Evolutionary conservation across 805 yeast species (phyloP).

Genomic region (Lipomyces starkeyi): DNA sequence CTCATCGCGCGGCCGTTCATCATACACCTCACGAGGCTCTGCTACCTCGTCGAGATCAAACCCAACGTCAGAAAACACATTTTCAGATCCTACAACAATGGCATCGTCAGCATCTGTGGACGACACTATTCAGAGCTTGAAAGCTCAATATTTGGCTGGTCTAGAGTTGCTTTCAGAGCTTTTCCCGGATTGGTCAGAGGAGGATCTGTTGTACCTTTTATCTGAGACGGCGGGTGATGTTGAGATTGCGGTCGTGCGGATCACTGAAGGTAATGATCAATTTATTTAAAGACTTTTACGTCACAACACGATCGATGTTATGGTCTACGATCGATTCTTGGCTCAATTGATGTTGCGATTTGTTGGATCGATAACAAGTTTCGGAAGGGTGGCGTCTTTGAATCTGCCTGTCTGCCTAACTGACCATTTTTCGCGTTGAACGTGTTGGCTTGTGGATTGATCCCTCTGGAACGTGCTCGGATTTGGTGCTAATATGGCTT

Average conservation of each 20-base stretch:
- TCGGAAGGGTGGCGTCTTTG: neutral
- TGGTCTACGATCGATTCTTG: neutral
- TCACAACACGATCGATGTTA: neutral
- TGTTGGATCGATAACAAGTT: neutral
- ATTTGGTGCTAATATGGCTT: slow-evolving; percentile 10
- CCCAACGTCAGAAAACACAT: slow-evolving; percentile 11
- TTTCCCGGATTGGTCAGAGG: slow-evolving; percentile 93
- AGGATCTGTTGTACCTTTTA: slow-evolving; percentile 78
- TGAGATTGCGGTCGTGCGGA: slow-evolving; percentile 81
- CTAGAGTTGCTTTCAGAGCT: slow-evolving; percentile 72
- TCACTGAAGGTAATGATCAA: slow-evolving; percentile 63
- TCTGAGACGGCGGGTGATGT: slow-evolving; percentile 74
- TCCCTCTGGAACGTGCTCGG: neutral
- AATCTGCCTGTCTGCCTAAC: neutral
- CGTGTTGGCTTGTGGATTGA: neutral
- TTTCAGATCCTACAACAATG: slow-evolving; percentile 15
- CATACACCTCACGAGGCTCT: slow-evolving; percentile 16
- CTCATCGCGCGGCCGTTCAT: slow-evolving; percentile 32
- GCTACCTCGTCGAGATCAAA: slow-evolving; percentile 25
- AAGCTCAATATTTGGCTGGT: slow-evolving; percentile 45
- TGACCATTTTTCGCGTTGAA: neutral
- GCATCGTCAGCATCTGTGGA: slow-evolving; percentile 34
- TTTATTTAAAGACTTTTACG: slow-evolving; percentile 4
- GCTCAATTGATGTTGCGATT: neutral
- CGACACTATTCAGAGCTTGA: slow-evolving; percentile 45